Conservation (phyloP, 768 basidiomycete genomes). For the Cyathus striatus region DNA sequence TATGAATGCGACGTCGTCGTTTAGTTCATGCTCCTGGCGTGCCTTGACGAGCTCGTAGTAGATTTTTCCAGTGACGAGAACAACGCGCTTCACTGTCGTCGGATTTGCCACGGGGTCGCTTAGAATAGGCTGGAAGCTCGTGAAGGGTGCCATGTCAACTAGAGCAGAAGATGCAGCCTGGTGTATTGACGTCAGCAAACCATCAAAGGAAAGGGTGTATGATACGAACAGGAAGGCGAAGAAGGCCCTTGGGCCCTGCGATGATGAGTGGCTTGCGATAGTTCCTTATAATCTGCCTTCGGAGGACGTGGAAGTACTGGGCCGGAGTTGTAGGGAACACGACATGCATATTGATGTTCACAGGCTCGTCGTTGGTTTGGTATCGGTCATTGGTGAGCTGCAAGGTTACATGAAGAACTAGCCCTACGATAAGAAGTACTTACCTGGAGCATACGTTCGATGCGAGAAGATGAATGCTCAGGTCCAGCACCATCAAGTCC, state of each 20-base stretch:
- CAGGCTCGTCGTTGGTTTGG: slow-evolving; percentile 20
- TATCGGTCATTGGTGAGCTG: slow-evolving; percentile 78
- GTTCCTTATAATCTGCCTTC: slow-evolving; percentile 80
- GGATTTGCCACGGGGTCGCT: slow-evolving; percentile 38
- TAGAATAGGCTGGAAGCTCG: slow-evolving; percentile 65
- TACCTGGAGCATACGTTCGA: slow-evolving; percentile 91
- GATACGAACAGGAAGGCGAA: slow-evolving; percentile 72
- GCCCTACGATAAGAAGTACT: slow-evolving; percentile 5
- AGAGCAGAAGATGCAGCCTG: slow-evolving; percentile 74
- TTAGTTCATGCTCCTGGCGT: slow-evolving; percentile 44
- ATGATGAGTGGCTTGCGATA: slow-evolving; percentile 85
- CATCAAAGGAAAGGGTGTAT: neutral
- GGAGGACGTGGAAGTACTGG: slow-evolving; percentile 90
- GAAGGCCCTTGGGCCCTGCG: slow-evolving; percentile 78
- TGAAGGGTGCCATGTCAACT: slow-evolving; percentile 52
- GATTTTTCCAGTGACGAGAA: slow-evolving; percentile 77
- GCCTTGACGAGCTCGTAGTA: slow-evolving; percentile 84
- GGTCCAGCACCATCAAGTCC: slow-evolving; percentile 92
- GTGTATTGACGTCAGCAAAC: neutral
- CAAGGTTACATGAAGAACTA: neutral
- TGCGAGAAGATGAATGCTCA: slow-evolving; percentile 84
- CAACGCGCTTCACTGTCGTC: slow-evolving; percentile 50
- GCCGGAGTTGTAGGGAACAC: slow-evolving; percentile 85
- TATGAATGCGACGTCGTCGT: slow-evolving; percentile 57
- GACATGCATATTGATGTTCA: slow-evolving; percentile 80